Base-by-base conservation (phyloP, 345 rosid species). In the Gossypium turneri region DNA sequence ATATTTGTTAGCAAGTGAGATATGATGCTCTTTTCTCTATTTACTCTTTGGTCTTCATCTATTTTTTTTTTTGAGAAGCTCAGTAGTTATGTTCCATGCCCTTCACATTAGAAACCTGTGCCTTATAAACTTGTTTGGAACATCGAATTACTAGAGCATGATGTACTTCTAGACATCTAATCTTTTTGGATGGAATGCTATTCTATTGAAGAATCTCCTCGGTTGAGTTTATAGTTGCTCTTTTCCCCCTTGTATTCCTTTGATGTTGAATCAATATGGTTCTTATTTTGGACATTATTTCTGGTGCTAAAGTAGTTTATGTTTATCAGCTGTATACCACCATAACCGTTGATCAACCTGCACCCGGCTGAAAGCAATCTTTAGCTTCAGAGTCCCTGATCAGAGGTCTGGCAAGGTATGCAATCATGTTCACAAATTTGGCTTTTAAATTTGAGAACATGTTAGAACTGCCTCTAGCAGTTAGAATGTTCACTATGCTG, bases 361-460 rank as follows among this genome's bases (percentile, higher is more conserved):
- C 96, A 59, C 99, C 97, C 48, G 98, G 51, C 73, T 91, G 81
- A 94, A 88, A 89, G 53, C 97, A 17, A 92, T 92, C 79, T 77
- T 92, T 62, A 93, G 89, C 88, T 89, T 90, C 87, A 91, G 73
- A 77, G 86, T 81, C 65, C 99, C 98, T 73, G 98, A 94, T 82
- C 97, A 90, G 76, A 90, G 94, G 81, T 94, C 98, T 53, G 98
- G 97, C 80, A 94, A 91, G 97, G 98, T 92, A 78, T 68, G 51
- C n/a, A 6, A 27, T 27, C 60, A 24, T 41, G 44, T 22, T 13
- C 25, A 27, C 20, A 17, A 53, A 43, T 12, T 58, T 67, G 62
- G 16, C 10, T 47, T 25, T 45, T 19, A 9, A 60, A 7, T 11
- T 48, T 27, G n/a, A 68, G 52, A 72, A 67, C 59, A 60, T 60